These are phyloP conservation scores for Colletotrichum theobromicola DNA, from an alignment of 2,329 filamentous ascomycete genomes.

Conservation along the genomic window DNA sequence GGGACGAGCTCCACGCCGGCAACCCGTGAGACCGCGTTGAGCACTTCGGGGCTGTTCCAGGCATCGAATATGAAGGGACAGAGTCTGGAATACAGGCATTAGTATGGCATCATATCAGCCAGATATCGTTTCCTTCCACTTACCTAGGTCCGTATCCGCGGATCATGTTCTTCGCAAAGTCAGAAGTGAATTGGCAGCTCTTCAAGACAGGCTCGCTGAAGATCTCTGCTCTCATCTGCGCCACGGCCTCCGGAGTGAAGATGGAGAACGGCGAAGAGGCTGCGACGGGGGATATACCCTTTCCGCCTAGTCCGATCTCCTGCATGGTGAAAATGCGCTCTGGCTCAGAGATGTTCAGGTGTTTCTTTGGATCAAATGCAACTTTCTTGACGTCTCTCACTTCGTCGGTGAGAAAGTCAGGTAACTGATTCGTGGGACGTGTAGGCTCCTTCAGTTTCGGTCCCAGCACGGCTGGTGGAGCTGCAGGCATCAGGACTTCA, in stretches of 20 bases:
- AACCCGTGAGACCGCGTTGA: constrained; percentile 53
- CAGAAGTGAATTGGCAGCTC: constrained; percentile 57
- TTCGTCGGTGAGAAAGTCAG: constrained; percentile 31
- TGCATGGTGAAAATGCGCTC: constrained; percentile 64
- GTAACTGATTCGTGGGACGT: constrained; percentile 29
- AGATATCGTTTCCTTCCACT: constrained; percentile 29
- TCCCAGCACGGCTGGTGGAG: neutral
- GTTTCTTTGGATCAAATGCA: constrained; percentile 58
- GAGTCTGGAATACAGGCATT: constrained; percentile 38
- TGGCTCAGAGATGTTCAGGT: constrained; percentile 57
- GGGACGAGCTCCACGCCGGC: constrained; percentile 60
- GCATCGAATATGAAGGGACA: constrained; percentile 66
- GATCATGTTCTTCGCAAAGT: constrained; percentile 59
- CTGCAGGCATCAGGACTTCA: neutral
- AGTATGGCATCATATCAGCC: neutral
- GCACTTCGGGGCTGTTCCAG: constrained; percentile 47
- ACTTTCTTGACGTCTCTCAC: constrained; percentile 23
- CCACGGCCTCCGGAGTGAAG: constrained; percentile 65
- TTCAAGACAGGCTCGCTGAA: constrained; percentile 60
- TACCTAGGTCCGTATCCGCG: constrained; percentile 51
- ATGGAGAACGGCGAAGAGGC: constrained; percentile 70
- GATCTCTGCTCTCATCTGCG: constrained; percentile 68
- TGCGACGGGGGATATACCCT: constrained; percentile 66
- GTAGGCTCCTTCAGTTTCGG: constrained; percentile 10
- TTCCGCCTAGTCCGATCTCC: constrained; percentile 62